Evolutionary conservation across 73 alveolate species (phyloP), one percentile per base, ranked within the genome.

Genomic region (Effrenium voratum): DNA sequence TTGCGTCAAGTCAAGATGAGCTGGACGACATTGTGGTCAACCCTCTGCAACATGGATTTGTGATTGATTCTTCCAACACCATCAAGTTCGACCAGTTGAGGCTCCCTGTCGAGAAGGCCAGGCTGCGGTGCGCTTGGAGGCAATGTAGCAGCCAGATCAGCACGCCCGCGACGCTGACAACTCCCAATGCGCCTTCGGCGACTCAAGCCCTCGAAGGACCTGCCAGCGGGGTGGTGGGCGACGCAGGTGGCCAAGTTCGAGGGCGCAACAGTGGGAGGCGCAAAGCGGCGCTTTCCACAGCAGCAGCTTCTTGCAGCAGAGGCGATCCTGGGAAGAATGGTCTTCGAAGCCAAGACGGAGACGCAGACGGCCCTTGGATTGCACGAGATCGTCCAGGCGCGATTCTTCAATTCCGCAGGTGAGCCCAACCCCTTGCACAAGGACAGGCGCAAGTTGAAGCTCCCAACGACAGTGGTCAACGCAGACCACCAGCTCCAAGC

Each of bases 221-320:
- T 68, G 34, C 80, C 80, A 4, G 26, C 80, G 30, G 80, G 80
- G 1, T 68, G 80, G 80, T 68, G 80, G 80, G 47, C 30, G 80
- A 4, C 4, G 46, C 30, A 68, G 80, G 34, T 68, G 47, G 80
- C 80, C n/a, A 15, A 68, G 46, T 68, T n/a, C 24, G 80, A 68
- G 19, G 5, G 47, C 30, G 80, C 34, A 45, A 15, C 34, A 13
- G 80, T 68, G 44, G 80, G 47, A 22, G 80, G 80, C 22, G 46
- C 44, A 3, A 13, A 4, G 47, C 30, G 80, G 80, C 30, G 5
- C 26, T 68, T 68, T n/a, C 80, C 80, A 3, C 80, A 68, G 19
- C 47, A 68, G 34, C 5, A n/a, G 44, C 80, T 68, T 45, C 80
- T 68, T 13, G 80, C 47, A 4, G 80, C 80, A 32, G 80, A 68